Conservation (phyloP, 768 basidiomycete genomes). For the Calocera viscosa region DNA sequence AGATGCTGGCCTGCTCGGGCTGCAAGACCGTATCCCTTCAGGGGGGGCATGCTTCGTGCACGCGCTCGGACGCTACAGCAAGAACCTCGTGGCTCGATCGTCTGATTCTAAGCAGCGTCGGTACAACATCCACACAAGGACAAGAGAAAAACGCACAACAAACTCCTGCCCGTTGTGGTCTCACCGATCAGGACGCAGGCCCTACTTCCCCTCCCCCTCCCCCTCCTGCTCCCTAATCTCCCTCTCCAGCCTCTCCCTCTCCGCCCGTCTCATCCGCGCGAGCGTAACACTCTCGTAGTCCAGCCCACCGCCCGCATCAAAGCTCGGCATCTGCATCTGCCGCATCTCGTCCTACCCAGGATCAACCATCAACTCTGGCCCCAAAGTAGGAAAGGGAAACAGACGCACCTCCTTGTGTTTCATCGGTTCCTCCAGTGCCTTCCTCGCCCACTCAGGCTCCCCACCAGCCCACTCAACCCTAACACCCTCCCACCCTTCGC, state of each 20-base stretch:
- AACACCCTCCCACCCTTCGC: slow-evolving; percentile 46
- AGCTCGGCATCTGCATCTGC: neutral
- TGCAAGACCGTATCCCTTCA: no score
- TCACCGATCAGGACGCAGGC: neutral
- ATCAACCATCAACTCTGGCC: no score
- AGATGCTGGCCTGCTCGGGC: no score
- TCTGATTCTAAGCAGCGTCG: no score
- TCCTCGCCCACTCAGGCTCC: slow-evolving; percentile 51
- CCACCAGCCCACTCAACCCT: slow-evolving; percentile 65
- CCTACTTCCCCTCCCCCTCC: neutral
- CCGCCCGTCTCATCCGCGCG: slow-evolving; percentile 69
- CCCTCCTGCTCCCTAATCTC: slow-evolving; percentile 34
- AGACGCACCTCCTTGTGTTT: neutral
- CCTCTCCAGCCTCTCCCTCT: slow-evolving; percentile 55
- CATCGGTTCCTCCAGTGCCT: neutral
- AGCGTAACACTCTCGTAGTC: slow-evolving; percentile 73
- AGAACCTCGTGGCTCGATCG: no score
- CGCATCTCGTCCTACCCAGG: no score
- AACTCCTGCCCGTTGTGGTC: no score
- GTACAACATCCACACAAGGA: no score
- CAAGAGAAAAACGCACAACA: no score
- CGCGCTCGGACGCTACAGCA: no score
- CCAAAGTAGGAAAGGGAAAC: neutral
- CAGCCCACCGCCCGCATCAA: slow-evolving; percentile 29
- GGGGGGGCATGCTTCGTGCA: no score